These are phyloP conservation scores for Cinnamomum micranthum DNA, from an alignment of 164 flowering plant genomes.

Conservation along the genomic window DNA sequence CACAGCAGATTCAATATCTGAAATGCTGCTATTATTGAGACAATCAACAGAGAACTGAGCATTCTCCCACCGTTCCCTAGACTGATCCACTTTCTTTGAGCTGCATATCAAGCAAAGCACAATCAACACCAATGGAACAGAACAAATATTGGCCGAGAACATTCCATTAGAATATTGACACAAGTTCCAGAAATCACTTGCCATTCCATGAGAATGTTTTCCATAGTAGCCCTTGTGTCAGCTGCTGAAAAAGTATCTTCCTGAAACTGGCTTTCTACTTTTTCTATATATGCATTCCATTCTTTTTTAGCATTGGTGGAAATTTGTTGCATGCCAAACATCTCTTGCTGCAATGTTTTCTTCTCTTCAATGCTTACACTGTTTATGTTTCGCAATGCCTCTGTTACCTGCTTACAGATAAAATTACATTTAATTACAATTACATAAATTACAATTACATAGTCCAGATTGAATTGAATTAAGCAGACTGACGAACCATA, in stretches of 20 bases:
- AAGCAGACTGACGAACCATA: slow-evolving; percentile 33
- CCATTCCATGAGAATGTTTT: slow-evolving; percentile 49
- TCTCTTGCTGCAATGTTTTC: slow-evolving; percentile 38
- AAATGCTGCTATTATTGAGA: slow-evolving; percentile 24
- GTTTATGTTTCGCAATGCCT: slow-evolving; percentile 45
- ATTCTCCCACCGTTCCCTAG: slow-evolving; percentile 47
- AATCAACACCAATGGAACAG: background rate
- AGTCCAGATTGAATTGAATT: background rate
- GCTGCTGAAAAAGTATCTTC: slow-evolving; percentile 51
- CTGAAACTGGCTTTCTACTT: slow-evolving; percentile 40
- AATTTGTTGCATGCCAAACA: slow-evolving; percentile 45
- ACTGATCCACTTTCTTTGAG: slow-evolving; percentile 38
- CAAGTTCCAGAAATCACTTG: slow-evolving; percentile 14
- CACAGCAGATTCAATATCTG: slow-evolving; percentile 34
- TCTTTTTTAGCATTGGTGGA: slow-evolving; percentile 38
- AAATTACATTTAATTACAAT: slow-evolving; percentile 3
- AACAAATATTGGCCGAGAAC: background rate
- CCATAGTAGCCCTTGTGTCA: slow-evolving; percentile 39
- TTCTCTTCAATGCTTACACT: slow-evolving; percentile 32
- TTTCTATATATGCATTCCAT: slow-evolving; percentile 37
- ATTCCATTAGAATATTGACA: too few species aligned
- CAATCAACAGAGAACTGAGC: slow-evolving; percentile 26
- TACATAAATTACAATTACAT: background rate
- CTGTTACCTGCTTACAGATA: slow-evolving; percentile 42
- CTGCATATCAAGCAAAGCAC: slow-evolving; percentile 29